These are phyloP conservation scores for Penicillium ochrochloron DNA, from an alignment of 495 filamentous ascomycete genomes.

Conservation along the genomic window DNA sequence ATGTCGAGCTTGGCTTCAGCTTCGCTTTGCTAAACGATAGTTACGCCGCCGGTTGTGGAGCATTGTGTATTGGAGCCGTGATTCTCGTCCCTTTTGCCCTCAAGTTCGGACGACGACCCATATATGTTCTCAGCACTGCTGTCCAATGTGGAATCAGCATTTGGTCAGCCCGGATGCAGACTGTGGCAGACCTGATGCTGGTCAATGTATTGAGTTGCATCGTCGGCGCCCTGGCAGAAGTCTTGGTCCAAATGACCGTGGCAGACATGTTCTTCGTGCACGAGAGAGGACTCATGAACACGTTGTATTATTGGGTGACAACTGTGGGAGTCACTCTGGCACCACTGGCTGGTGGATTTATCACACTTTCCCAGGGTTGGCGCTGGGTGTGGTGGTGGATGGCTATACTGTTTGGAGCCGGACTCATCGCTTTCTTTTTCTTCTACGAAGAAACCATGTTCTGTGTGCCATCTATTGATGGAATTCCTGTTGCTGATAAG, in stretches of 20 bases:
- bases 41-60: conserved; percentile 43
- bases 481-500: conserved; percentile 13
- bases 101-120: conserved; percentile 48
- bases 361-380: conserved; percentile 51
- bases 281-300: conserved; percentile 47
- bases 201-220: conserved; percentile 42
- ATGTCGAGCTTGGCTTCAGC: conserved; percentile 43
- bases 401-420: conserved; percentile 45
- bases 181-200: conserved; percentile 41
- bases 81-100: conserved; percentile 51
- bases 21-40: conserved; percentile 43
- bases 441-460: conserved; percentile 31
- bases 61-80: conserved; percentile 43
- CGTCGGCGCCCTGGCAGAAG: conserved; percentile 45
- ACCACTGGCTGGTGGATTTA: conserved; percentile 49
- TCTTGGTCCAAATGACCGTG: conserved; percentile 51
- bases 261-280: conserved; percentile 56
- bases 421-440: conserved; percentile 22
- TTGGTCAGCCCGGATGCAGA: conserved; percentile 46
- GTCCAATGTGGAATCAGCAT: conserved; percentile 41
- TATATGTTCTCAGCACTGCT: conserved; percentile 46
- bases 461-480: conserved; percentile 13
- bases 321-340: conserved; percentile 39
- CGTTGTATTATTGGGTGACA: conserved; percentile 41
- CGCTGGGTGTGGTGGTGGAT: conserved; percentile 57